These are phyloP conservation scores for Neonectria sp. DNA, from an alignment of 2,329 filamentous ascomycete genomes.

Conservation along the genomic window DNA sequence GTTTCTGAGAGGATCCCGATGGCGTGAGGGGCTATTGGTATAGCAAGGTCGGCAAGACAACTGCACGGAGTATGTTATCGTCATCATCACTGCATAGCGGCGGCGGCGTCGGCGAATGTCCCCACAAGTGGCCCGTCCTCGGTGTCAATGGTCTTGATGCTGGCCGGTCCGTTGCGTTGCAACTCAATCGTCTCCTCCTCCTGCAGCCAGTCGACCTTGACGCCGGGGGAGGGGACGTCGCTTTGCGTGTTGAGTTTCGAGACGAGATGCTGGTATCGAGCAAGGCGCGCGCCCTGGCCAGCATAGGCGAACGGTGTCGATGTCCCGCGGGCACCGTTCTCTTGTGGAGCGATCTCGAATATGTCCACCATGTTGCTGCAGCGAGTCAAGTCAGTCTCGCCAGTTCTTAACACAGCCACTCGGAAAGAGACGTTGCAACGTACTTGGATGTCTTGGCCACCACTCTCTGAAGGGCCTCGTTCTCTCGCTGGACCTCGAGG, in stretches of 20 bases:
- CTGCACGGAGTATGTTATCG: constrained; percentile 18
- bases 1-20: background rate
- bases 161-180: constrained; percentile 56
- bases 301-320: constrained; percentile 63
- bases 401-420: background rate
- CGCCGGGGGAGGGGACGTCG: constrained; percentile 56
- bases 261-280: constrained; percentile 74
- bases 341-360: constrained; percentile 74
- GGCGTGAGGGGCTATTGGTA: constrained; percentile 2
- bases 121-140: constrained; percentile 66
- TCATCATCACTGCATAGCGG: constrained; percentile 60
- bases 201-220: constrained; percentile 70
- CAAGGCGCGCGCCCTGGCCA: constrained; percentile 69
- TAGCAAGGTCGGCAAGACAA: constrained; percentile 3
- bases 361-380: constrained; percentile 77
- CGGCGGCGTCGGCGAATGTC: constrained; percentile 73
- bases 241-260: constrained; percentile 69
- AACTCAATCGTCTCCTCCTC: constrained; percentile 66
- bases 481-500: constrained; percentile 74
- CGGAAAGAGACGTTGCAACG: constrained; percentile 36
- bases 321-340: constrained; percentile 54
- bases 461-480: constrained; percentile 75
- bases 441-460: constrained; percentile 77
- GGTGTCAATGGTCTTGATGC: constrained; percentile 52
- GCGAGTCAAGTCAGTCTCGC: constrained; percentile 25